phyloP scores from a whole-genome alignment of 1,284 basidiomycete species.

The Cutaneotrichosporon dermatis region DNA sequence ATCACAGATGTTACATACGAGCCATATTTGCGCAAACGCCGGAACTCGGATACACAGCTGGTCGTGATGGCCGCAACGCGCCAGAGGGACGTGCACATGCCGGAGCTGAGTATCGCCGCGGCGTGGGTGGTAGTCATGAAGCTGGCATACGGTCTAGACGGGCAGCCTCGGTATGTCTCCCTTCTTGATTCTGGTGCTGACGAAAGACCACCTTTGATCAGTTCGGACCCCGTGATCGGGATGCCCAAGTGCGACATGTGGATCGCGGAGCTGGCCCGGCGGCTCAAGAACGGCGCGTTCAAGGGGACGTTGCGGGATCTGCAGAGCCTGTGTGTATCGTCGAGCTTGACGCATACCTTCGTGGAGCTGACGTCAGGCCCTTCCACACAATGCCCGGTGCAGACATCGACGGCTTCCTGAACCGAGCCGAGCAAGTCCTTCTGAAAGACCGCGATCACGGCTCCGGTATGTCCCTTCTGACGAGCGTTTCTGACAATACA shows the following conservation, averaged over 20 bases:
- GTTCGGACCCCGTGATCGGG: conserved; percentile 56
- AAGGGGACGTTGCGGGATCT: conserved; percentile 11
- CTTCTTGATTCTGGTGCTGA: background rate
- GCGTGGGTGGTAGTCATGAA: conserved; percentile 69
- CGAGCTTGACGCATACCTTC: too few species aligned
- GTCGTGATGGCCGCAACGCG: conserved; percentile 7
- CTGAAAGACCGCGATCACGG: conserved; percentile 25
- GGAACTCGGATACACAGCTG: conserved; percentile 9
- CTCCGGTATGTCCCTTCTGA: background rate
- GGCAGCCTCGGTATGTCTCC: conserved; percentile 55
- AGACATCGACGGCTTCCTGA: conserved; percentile 38
- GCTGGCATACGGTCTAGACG: conserved; percentile 77
- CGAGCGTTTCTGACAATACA: conserved; percentile 6
- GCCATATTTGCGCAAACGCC: conserved; percentile 44
- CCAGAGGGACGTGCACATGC: conserved; percentile 53
- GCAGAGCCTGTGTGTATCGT: conserved; percentile 23
- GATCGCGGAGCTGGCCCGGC: conserved; percentile 52
- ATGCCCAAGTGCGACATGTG: conserved; percentile 59
- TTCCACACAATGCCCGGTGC: conserved; percentile 26
- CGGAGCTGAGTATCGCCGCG: conserved; percentile 68
- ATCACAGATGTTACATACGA: conserved; percentile 36
- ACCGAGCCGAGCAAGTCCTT: conserved; percentile 28
- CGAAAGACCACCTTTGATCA: conserved; percentile 15
- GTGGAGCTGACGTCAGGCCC: conserved; percentile 13
- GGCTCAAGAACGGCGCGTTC: conserved; percentile 38